These are phyloP conservation scores for Lactarius deliciosus DNA, from an alignment of 768 basidiomycete genomes.

Conservation along the genomic window DNA sequence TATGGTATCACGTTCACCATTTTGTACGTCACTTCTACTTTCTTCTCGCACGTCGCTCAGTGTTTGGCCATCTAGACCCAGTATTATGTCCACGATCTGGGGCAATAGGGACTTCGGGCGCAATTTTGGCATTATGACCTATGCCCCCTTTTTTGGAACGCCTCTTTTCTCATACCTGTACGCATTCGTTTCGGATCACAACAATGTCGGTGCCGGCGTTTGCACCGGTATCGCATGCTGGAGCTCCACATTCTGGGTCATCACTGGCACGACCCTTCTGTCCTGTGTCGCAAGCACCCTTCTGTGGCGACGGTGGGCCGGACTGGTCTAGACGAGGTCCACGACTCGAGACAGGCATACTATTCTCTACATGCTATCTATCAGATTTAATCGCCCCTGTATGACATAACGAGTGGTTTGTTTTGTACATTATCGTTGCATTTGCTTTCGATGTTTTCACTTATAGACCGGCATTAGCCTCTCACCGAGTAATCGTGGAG, in stretches of 20 bases:
- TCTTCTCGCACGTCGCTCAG: slow-evolving; percentile 4
- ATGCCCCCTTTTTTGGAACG: slow-evolving; percentile 74
- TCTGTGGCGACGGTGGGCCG: slow-evolving; percentile 66
- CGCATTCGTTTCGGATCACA: slow-evolving; percentile 57
- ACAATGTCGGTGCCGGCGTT: slow-evolving; percentile 44
- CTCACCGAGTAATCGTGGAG: background rate
- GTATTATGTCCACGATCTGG: slow-evolving; percentile 71
- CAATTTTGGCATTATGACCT: slow-evolving; percentile 74
- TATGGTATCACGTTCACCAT: slow-evolving; percentile 74
- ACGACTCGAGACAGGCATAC: background rate
- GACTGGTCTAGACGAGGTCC: slow-evolving; percentile 43
- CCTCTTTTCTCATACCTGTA: slow-evolving; percentile 78
- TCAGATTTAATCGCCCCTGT: background rate
- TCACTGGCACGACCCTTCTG: slow-evolving; percentile 44
- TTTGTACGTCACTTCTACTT: slow-evolving; percentile 48
- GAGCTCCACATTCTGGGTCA: slow-evolving; percentile 61
- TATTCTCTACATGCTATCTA: background rate
- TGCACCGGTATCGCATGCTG: slow-evolving; percentile 66
- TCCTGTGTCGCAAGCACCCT: slow-evolving; percentile 42
- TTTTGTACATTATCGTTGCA: background rate
- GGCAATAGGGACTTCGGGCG: slow-evolving; percentile 67
- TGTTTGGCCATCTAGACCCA: slow-evolving; percentile 49
- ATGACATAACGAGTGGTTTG: background rate
- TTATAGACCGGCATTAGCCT: background rate
- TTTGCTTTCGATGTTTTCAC: background rate